phyloP scores from a whole-genome alignment of 495 filamentous ascomycete species.

The Evernia prunastri region DNA sequence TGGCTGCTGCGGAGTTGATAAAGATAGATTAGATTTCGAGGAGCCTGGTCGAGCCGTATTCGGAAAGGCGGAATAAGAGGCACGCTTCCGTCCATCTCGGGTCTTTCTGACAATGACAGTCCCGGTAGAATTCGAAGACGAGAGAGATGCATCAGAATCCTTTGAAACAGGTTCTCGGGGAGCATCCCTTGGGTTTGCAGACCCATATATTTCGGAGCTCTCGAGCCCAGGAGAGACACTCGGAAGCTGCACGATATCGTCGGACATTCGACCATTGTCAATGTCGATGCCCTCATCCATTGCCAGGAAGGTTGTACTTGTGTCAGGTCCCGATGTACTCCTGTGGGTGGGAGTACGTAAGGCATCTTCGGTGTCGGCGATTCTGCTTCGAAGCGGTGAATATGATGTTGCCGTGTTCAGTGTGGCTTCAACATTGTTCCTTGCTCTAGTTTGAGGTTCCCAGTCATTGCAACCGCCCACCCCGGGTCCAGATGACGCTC shows the following conservation, averaged over 20 bases:
- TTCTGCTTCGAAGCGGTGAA: neutral
- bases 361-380: neutral
- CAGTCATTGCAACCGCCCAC: neutral
- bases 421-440: neutral
- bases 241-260: constrained; percentile 25
- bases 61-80: constrained; percentile 29
- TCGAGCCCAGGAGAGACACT: constrained; percentile 11
- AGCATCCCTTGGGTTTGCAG: constrained; percentile 11
- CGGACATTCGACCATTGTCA: constrained; percentile 9
- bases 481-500: constrained; percentile 16
- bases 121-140: constrained; percentile 44
- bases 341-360: neutral
- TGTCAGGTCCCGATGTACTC: neutral
- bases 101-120: constrained; percentile 38
- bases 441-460: constrained; percentile 6
- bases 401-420: neutral
- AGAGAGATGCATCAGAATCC: constrained; percentile 39
- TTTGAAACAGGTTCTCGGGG: constrained; percentile 21
- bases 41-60: constrained; percentile 20
- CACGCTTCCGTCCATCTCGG: constrained; percentile 20
- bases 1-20: constrained; percentile 19
- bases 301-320: constrained; percentile 13
- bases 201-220: neutral
- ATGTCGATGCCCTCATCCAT: constrained; percentile 9
- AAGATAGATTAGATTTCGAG: constrained; percentile 24